phyloP scores from a whole-genome alignment of 768 basidiomycete species.

The Sistotremastrum suecicum region DNA sequence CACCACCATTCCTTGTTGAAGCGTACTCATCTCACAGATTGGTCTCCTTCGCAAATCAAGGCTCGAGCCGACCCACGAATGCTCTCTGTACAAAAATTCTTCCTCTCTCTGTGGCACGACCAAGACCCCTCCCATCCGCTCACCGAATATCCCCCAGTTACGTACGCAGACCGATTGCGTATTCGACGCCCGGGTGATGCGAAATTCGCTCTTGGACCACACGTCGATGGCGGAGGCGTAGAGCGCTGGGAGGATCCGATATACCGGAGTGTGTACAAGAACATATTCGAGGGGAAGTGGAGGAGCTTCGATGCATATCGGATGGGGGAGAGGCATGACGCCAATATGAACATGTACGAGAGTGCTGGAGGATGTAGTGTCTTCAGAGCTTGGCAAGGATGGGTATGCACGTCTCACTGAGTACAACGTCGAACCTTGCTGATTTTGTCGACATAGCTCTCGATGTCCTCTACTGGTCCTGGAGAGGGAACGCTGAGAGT shows the following conservation, averaged over 20 bases:
- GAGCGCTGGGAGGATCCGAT: constrained; percentile 36
- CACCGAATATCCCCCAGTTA: constrained; percentile 43
- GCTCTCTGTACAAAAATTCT: constrained; percentile 39
- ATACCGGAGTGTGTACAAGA: constrained; percentile 25
- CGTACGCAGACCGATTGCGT: constrained; percentile 64
- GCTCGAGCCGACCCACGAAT: constrained; percentile 54
- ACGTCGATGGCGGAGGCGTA: constrained; percentile 33
- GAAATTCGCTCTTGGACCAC: constrained; percentile 52
- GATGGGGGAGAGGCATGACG: constrained; percentile 22
- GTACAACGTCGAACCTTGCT: too few relatives aligned
- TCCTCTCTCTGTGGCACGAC: constrained; percentile 48
- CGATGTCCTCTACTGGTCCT: constrained; percentile 37
- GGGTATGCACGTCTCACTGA: constrained; percentile 18
- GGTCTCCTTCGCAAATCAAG: constrained; percentile 30
- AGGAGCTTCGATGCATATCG: constrained; percentile 29
- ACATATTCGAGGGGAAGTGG: constrained; percentile 34
- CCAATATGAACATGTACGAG: constrained; percentile 48
- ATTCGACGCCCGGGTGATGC: constrained; percentile 61
- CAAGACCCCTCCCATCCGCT: constrained; percentile 28
- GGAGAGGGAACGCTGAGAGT: constrained; percentile 50
- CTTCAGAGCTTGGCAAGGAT: constrained; percentile 45
- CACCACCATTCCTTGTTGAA: background rate
- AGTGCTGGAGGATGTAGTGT: constrained; percentile 32
- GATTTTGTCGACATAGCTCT: constrained; percentile 3
- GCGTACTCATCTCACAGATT: background rate